Evolutionary conservation across 345 rosid species (phyloP).

Genomic region (Hibiscus trionum): DNA sequence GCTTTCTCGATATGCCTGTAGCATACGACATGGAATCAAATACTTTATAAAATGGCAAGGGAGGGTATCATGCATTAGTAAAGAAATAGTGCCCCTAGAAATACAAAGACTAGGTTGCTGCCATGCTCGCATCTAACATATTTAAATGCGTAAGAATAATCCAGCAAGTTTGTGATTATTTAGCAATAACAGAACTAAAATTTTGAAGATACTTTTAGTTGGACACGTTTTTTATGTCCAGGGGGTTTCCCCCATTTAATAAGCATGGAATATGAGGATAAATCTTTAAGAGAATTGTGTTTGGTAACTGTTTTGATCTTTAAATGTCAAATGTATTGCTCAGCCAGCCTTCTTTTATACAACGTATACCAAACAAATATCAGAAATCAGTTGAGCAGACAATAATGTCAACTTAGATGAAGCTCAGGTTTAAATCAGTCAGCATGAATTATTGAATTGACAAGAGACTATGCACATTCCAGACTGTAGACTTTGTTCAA

Average conservation of each 20-base stretch:
- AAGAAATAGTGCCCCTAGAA: neutral
- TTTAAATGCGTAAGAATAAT: neutral
- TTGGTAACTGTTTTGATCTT: neutral
- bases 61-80: neutral
- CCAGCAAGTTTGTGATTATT: neutral
- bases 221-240: neutral
- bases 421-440: neutral
- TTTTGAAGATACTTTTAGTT: neutral
- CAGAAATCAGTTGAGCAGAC: neutral
- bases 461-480: neutral
- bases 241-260: neutral
- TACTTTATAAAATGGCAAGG: neutral
- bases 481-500: conserved; percentile 3
- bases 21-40: conserved; percentile 11
- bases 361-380: neutral
- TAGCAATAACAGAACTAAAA: neutral
- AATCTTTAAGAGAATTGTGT: neutral
- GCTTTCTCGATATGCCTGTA: conserved; percentile 82
- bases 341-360: neutral
- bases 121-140: neutral
- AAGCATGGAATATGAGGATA: neutral
- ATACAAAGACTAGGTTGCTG: neutral
- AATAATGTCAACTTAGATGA: neutral
- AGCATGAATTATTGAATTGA: neutral
- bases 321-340: neutral